A percentile compares a stretch with the other conserved stretches of the same genome.
These are phyloP conservation scores for Lophiostoma macrostomum DNA, from an alignment of 495 filamentous ascomycete genomes.

Conservation along the genomic window DNA sequence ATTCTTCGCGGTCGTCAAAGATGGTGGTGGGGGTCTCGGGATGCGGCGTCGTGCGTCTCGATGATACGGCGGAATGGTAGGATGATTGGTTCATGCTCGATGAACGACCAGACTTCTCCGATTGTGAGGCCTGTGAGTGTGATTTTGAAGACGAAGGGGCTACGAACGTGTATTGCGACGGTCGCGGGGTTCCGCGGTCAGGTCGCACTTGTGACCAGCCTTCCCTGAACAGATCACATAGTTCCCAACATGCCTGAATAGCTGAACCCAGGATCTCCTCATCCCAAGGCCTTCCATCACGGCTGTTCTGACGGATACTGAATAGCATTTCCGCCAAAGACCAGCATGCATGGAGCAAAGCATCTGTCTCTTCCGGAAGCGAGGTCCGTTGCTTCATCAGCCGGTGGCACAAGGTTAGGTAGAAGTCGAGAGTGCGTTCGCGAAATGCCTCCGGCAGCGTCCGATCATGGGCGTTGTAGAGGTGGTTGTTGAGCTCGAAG, in stretches of 20 bases:
- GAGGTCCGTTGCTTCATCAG: slow-evolving; percentile 88
- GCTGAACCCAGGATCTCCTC: slow-evolving; percentile 82
- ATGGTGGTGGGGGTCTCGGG: slow-evolving; percentile 91
- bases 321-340: slow-evolving; percentile 90
- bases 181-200: slow-evolving; percentile 80
- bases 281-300: slow-evolving; percentile 68
- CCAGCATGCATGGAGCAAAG: slow-evolving; percentile 84
- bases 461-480: slow-evolving; percentile 87
- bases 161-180: slow-evolving; percentile 71
- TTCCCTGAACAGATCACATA: slow-evolving; percentile 89
- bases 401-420: slow-evolving; percentile 86
- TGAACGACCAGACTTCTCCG: slow-evolving; percentile 45
- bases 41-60: slow-evolving; percentile 34
- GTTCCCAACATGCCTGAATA: slow-evolving; percentile 90
- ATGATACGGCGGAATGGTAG: slow-evolving; percentile 28
- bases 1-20: slow-evolving; percentile 75
- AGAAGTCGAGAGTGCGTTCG: slow-evolving; percentile 88
- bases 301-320: slow-evolving; percentile 78
- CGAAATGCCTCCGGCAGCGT: slow-evolving; percentile 82
- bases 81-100: slow-evolving; percentile 42
- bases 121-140: slow-evolving; percentile 25
- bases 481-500: slow-evolving; percentile 91
- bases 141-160: slow-evolving; percentile 14
- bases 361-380: slow-evolving; percentile 74
- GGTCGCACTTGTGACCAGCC: slow-evolving; percentile 88